phyloP scores from a whole-genome alignment of 495 filamentous ascomycete species.

The Penicillium desertorum region DNA sequence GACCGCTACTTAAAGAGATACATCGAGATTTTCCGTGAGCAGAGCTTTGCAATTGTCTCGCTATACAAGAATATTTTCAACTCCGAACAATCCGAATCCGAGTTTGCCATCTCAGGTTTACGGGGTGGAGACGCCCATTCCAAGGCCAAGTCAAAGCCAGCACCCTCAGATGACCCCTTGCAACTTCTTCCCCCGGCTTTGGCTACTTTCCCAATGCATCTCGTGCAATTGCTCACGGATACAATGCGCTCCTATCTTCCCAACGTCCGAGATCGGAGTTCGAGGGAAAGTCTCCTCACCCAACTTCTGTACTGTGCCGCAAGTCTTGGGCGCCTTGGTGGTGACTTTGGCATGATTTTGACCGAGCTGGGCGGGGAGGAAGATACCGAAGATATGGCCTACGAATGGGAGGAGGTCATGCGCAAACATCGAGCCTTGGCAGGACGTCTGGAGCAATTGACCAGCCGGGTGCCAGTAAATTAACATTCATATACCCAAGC shows the following conservation, averaged over 20 bases:
- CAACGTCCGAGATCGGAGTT: conserved; percentile 75
- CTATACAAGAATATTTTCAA: conserved; percentile 91
- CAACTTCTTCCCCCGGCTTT: conserved; percentile 73
- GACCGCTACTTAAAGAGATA: conserved; percentile 93
- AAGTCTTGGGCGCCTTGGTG: conserved; percentile 85
- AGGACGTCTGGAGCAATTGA: conserved; percentile 80
- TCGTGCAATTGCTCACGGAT: conserved; percentile 78
- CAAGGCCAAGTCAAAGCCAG: conserved; percentile 24
- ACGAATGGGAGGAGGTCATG: conserved; percentile 87
- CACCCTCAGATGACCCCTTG: conserved; percentile 54
- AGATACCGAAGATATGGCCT: conserved; percentile 47
- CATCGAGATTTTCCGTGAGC: conserved; percentile 97
- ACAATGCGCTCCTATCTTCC: conserved; percentile 79
- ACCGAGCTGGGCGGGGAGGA: conserved; percentile 63
- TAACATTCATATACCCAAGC: conserved; percentile 13
- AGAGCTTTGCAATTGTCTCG: conserved; percentile 91
- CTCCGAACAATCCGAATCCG: conserved; percentile 42
- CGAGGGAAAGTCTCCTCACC: conserved; percentile 81
- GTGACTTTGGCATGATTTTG: conserved; percentile 88
- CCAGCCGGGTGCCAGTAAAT: conserved; percentile 34
- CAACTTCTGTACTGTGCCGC: conserved; percentile 96
- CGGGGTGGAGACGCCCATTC: conserved; percentile 36
- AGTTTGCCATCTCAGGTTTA: conserved; percentile 35
- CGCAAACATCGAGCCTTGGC: conserved; percentile 86
- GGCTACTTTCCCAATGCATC: conserved; percentile 79